A percentile compares a stretch with the other conserved stretches of the same genome.
phyloP scores from a whole-genome alignment of 2,329 filamentous ascomycete species.

The Blastomyces emzantsi region DNA sequence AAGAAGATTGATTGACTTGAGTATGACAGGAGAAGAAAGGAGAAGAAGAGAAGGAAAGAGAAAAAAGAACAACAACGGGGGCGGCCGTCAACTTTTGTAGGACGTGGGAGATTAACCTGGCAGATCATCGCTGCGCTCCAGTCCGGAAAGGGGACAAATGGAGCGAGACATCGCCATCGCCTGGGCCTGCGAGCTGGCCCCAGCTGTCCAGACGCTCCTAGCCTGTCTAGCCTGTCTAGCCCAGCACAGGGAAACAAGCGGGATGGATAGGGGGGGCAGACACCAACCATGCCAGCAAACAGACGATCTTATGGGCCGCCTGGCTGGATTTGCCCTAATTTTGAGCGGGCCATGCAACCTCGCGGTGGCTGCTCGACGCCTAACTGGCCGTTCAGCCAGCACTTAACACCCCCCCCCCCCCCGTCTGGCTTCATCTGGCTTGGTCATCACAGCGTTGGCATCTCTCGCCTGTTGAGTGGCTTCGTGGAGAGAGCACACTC shows the following conservation, averaged over 20 bases:
- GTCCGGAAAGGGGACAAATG: not conserved
- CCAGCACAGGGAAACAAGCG: not conserved
- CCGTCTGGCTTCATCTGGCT: not conserved
- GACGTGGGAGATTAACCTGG: conserved; percentile 18
- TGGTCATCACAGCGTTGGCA: not conserved
- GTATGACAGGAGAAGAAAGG: conserved; percentile 24
- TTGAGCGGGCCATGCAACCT: conserved; percentile 1
- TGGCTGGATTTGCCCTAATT: not conserved
- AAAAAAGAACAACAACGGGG: conserved; percentile 15
- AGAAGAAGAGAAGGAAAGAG: conserved; percentile 21
- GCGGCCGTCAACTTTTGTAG: conserved; percentile 16
- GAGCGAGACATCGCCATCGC: not conserved
- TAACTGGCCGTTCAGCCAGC: not conserved
- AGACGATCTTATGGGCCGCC: not conserved
- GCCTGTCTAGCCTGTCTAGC: not conserved
- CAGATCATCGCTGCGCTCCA: conserved; percentile 11
- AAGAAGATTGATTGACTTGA: conserved; percentile 16
- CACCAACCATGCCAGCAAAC: not conserved
- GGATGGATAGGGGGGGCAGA: too few relatives aligned
- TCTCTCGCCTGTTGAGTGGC: not conserved
- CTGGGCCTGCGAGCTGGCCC: not conserved
- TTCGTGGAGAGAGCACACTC: not conserved
- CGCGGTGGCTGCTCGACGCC: not conserved
- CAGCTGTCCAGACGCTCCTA: not conserved
- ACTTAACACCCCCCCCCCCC: not conserved